These are phyloP conservation scores for Talaromyces trachyspermus DNA, from an alignment of 495 filamentous ascomycete genomes.

Conservation along the genomic window DNA sequence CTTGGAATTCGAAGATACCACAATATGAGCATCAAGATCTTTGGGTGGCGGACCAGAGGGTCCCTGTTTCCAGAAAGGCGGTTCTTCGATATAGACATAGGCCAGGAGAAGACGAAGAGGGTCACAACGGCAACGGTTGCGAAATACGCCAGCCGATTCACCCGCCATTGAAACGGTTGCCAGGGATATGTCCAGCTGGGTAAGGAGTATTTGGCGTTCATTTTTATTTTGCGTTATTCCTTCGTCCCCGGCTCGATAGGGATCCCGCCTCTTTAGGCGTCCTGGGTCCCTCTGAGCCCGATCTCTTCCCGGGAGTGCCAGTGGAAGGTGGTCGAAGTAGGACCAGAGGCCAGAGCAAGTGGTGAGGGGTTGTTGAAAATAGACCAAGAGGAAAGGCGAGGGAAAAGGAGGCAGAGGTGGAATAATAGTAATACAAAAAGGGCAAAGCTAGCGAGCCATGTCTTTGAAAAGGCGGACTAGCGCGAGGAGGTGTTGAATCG, in stretches of 20 bases:
- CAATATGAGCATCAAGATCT: background rate
- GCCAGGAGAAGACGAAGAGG: slow-evolving; percentile 6
- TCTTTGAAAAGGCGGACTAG: too few species aligned
- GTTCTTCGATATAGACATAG: slow-evolving; percentile 9
- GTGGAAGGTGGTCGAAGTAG: background rate
- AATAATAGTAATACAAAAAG: too few species aligned
- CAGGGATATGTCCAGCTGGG: slow-evolving; percentile 7
- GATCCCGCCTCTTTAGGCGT: background rate
- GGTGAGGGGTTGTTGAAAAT: too few species aligned
- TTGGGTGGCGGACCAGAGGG: background rate
- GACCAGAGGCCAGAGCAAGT: background rate
- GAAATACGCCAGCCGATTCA: slow-evolving; percentile 5
- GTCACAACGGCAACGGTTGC: slow-evolving; percentile 3
- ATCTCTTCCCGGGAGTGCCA: background rate
- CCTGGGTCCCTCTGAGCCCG: background rate
- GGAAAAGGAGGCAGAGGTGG: too few species aligned
- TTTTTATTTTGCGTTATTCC: slow-evolving; percentile 7
- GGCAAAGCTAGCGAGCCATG: too few species aligned
- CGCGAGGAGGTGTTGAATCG: too few species aligned
- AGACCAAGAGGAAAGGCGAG: too few species aligned
- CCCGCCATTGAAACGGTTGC: slow-evolving; percentile 5
- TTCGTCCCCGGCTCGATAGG: slow-evolving; percentile 22
- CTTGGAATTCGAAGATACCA: background rate
- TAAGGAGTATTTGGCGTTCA: slow-evolving; percentile 5
- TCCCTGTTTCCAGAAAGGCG: slow-evolving; percentile 3